Conservation (phyloP, 1,284 basidiomycete species). For the Microbotryum scabiosae region DNA sequence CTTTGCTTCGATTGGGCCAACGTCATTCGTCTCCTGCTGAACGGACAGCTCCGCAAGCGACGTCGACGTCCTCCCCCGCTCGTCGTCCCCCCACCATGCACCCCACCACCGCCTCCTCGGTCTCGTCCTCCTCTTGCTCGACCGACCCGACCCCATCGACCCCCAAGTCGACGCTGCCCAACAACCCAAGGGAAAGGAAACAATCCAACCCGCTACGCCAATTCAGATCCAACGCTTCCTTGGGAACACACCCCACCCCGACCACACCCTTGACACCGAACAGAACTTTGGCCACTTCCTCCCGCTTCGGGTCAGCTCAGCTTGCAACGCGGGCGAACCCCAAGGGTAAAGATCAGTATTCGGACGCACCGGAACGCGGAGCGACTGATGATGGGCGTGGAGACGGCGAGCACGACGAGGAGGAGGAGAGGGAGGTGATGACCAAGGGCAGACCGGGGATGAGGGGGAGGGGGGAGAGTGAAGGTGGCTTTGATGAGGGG, state of each 20-base stretch:
- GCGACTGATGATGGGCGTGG: neutral
- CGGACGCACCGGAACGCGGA: slow-evolving; percentile 1
- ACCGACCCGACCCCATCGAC: neutral
- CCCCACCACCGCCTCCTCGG: neutral
- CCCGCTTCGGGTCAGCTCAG: neutral
- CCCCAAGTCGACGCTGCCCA: neutral
- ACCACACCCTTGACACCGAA: slow-evolving; percentile 1
- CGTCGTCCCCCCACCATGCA: neutral
- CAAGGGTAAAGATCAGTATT: neutral
- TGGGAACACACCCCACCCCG: neutral
- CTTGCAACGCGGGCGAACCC: neutral
- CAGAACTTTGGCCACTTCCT: slow-evolving; percentile 9
- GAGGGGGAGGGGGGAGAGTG: slow-evolving; percentile 20
- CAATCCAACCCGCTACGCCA: slow-evolving; percentile 24
- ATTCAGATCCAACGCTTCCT: slow-evolving; percentile 7
- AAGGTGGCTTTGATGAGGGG: slow-evolving; percentile 26
- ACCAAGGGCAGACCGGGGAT: slow-evolving; percentile 6
- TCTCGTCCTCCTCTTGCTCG: neutral
- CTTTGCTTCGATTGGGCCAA: slow-evolving; percentile 17
- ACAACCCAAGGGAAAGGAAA: slow-evolving; percentile 11
- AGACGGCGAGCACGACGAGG: neutral
- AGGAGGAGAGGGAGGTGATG: neutral
- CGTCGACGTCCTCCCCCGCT: neutral
- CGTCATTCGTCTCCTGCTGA: neutral
- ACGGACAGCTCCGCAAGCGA: neutral